Evolutionary conservation across 1,284 basidiomycete genomes (phyloP).

Genomic region (Moesziomyces sp.): DNA sequence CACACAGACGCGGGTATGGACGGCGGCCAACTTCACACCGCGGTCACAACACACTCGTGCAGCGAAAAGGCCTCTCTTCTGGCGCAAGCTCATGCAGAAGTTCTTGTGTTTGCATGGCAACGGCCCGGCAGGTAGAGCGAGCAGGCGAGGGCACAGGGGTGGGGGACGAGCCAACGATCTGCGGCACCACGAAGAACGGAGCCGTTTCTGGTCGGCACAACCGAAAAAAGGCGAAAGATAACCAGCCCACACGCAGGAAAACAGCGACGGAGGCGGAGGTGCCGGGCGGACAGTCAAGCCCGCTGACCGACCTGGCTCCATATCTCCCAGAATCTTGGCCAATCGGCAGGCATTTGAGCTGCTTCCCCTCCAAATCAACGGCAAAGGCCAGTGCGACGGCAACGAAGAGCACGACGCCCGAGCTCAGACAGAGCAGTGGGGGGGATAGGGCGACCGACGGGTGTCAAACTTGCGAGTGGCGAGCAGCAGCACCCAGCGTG

Average conservation of each 20-base stretch:
- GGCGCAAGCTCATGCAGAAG: constrained; percentile 2
- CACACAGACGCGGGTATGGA: background rate
- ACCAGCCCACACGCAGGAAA: background rate
- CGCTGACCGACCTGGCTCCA: constrained; percentile 28
- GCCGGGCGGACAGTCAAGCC: constrained; percentile 22
- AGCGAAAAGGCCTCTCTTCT: constrained; percentile 13
- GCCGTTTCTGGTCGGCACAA: constrained; percentile 18
- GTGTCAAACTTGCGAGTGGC: too few relatives aligned
- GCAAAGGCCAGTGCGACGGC: background rate
- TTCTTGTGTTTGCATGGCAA: constrained; percentile 14
- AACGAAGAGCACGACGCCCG: background rate
- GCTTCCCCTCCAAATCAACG: constrained; percentile 6
- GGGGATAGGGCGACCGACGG: too few relatives aligned
- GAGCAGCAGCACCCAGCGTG: too few relatives aligned
- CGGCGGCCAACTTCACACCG: background rate
- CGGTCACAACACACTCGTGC: background rate
- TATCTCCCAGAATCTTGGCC: constrained; percentile 49
- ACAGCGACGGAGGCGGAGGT: background rate
- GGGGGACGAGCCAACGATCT: background rate
- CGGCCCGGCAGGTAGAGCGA: background rate
- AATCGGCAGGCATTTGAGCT: constrained; percentile 45
- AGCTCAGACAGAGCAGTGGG: background rate
- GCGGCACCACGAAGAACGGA: constrained; percentile 7
- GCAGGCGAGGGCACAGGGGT: background rate
- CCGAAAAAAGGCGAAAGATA: constrained; percentile 28